Percentiles rank a stretch among this genome's conserved stretches.
Conservation (phyloP, 1,284 basidiomycete genomes). For the Moniliophthora roreri region DNA sequence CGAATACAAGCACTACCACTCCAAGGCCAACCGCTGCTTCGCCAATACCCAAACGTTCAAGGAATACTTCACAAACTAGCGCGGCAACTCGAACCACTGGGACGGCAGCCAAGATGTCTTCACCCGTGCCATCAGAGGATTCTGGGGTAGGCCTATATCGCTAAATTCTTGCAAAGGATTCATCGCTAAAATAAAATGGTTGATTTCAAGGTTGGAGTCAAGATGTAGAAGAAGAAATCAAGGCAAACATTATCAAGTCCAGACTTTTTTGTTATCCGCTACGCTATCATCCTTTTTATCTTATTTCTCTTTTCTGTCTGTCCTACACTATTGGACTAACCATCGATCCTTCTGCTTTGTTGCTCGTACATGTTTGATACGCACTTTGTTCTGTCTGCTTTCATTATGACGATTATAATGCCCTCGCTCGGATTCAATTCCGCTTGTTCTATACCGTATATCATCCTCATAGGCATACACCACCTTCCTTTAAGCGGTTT, state of each 20-base stretch:
- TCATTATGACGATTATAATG: conserved; percentile 3
- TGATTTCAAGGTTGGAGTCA: not conserved
- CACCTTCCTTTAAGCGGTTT: not conserved
- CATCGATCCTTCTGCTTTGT: not conserved
- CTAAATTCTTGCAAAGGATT: conserved; percentile 73
- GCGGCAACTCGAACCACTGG: conserved; percentile 40
- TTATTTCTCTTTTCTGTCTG: not conserved
- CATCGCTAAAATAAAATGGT: conserved; percentile 18
- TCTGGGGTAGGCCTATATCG: conserved; percentile 81
- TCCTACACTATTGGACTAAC: not conserved
- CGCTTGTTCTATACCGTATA: not conserved
- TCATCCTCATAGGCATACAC: not conserved
- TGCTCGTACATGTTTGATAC: not conserved
- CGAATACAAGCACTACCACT: conserved; percentile 61
- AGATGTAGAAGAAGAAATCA: not conserved
- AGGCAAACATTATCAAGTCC: no score
- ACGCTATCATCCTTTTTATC: not conserved
- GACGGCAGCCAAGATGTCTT: conserved; percentile 45
- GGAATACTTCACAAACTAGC: conserved; percentile 73
- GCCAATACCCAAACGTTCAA: conserved; percentile 49
- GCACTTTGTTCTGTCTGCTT: not conserved
- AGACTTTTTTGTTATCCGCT: not conserved
- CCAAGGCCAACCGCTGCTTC: conserved; percentile 45
- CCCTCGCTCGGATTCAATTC: not conserved
- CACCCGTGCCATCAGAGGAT: conserved; percentile 80